Evolutionary conservation across 2,329 filamentous ascomycete species (phyloP).

Genomic region (Gaeumannomyces tritici): DNA sequence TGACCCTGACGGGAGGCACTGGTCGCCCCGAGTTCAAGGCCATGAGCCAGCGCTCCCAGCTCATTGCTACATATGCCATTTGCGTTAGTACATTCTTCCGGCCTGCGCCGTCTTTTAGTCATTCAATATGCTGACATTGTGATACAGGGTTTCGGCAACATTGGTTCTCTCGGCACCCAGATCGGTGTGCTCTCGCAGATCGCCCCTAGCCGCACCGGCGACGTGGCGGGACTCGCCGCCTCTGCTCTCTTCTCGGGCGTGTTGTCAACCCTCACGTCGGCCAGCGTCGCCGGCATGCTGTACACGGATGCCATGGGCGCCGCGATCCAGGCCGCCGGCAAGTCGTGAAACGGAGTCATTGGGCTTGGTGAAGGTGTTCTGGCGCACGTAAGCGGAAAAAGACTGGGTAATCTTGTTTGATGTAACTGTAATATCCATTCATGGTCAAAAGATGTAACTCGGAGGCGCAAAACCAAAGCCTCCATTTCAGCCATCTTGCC

Average conservation of each 20-base stretch:
- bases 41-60: conserved; percentile 59
- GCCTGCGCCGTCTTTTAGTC: neutral
- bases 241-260: conserved; percentile 72
- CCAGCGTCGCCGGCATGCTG: conserved; percentile 68
- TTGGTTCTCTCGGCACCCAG: conserved; percentile 79
- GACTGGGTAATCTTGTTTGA: neutral
- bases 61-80: conserved; percentile 80
- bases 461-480: neutral
- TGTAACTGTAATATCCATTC: neutral
- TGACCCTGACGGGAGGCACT: conserved; percentile 36
- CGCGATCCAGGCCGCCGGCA: neutral
- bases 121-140: conserved; percentile 13
- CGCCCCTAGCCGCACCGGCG: conserved; percentile 61
- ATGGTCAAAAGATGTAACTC: neutral
- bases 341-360: neutral
- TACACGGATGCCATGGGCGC: conserved; percentile 1
- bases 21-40: conserved; percentile 38
- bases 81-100: conserved; percentile 49
- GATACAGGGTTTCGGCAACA: conserved; percentile 64
- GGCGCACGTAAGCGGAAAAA: neutral
- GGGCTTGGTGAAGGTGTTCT: too few relatives aligned
- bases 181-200: conserved; percentile 82
- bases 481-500: neutral
- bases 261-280: conserved; percentile 68
- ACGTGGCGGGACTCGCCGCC: conserved; percentile 66